Percentiles rank a stretch among this genome's conserved stretches.
These are phyloP conservation scores for Claviceps lovelessii DNA, from an alignment of 2,329 filamentous ascomycete species.

Conservation along the genomic window DNA sequence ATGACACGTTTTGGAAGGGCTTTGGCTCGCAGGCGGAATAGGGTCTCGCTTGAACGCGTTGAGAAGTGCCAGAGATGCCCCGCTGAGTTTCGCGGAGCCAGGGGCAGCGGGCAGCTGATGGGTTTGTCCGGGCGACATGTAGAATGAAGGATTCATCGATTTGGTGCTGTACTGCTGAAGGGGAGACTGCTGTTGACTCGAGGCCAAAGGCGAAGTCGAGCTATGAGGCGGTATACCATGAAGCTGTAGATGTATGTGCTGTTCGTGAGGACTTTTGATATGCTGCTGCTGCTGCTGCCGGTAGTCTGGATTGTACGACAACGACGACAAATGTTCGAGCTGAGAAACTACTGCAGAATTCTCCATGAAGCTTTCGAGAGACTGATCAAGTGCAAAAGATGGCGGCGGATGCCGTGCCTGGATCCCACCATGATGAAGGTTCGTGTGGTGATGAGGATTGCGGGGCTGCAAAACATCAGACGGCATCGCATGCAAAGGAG, in stretches of 20 bases:
- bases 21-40: not conserved
- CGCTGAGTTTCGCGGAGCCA: conserved; percentile 20
- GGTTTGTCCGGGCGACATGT: not conserved
- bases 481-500: conserved; percentile 40
- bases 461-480: conserved; percentile 36
- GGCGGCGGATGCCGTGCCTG: conserved; percentile 18
- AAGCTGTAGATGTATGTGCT: conserved; percentile 40
- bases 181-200: conserved; percentile 13
- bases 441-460: conserved; percentile 42
- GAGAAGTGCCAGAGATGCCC: conserved; percentile 29
- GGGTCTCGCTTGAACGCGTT: conserved; percentile 28
- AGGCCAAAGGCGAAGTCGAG: conserved; percentile 30
- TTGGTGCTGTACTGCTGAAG: not conserved
- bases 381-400: conserved; percentile 14
- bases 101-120: conserved; percentile 1
- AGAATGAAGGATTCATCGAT: not conserved
- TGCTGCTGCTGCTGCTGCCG: conserved; percentile 7
- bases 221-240: conserved; percentile 35
- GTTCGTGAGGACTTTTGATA: conserved; percentile 24
- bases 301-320: conserved; percentile 8
- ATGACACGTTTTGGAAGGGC: not conserved
- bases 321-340: conserved; percentile 5
- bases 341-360: conserved; percentile 6
- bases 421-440: conserved; percentile 27
- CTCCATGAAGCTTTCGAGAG: conserved; percentile 9